These are phyloP conservation scores for Penicillium sp. DNA, from an alignment of 2,329 filamentous ascomycete species.

Conservation along the genomic window DNA sequence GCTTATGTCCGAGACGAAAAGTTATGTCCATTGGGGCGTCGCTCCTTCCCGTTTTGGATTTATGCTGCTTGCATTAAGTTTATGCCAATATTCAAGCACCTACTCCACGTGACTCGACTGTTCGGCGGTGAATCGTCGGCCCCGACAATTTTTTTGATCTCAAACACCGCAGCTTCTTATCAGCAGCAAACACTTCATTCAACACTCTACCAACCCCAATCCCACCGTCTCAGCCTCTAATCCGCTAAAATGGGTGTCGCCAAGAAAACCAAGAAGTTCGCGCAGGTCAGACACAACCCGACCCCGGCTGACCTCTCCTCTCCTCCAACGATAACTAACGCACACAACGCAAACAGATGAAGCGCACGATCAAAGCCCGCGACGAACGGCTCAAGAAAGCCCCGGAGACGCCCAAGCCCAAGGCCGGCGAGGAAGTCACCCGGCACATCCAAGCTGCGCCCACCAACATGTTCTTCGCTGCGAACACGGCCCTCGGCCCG, in stretches of 20 bases:
- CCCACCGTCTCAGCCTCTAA: background rate
- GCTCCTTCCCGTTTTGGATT: no score
- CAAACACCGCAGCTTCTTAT: background rate
- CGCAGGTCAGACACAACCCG: constrained; percentile 64
- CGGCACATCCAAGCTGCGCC: constrained; percentile 57
- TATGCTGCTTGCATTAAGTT: no score
- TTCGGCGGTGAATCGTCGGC: background rate
- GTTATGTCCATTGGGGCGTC: background rate
- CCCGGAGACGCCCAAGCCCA: constrained; percentile 22
- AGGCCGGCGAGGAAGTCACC: constrained; percentile 18
- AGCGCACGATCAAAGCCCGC: constrained; percentile 27
- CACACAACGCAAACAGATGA: constrained; percentile 22
- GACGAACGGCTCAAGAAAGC: constrained; percentile 30
- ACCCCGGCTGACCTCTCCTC: background rate
- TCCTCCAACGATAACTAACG: constrained; percentile 45
- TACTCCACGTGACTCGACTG: background rate
- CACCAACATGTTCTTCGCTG: constrained; percentile 83
- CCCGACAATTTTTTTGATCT: constrained; percentile 10
- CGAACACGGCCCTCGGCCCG: constrained; percentile 84
- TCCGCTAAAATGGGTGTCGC: constrained; percentile 74
- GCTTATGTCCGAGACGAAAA: background rate
- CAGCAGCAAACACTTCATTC: background rate
- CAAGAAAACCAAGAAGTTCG: constrained; percentile 94
- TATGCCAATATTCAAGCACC: background rate
- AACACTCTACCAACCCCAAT: background rate